These are phyloP conservation scores for Paracamarosporium sp. DNA, from an alignment of 2,329 filamentous ascomycete genomes.

Conservation along the genomic window DNA sequence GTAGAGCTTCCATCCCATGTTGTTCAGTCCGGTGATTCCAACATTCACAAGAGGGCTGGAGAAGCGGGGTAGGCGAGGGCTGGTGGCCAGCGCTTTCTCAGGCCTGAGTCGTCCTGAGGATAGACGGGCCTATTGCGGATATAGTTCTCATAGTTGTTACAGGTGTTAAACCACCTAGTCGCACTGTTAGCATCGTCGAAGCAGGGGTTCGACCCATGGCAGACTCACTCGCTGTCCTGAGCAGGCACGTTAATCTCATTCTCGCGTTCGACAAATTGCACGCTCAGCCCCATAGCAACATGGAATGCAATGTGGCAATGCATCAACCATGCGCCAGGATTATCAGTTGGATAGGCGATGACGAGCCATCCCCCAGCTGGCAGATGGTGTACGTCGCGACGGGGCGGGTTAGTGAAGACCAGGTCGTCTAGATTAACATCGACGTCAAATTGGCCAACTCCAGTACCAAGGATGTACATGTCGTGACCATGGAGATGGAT, in stretches of 20 bases:
- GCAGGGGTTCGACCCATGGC: not conserved
- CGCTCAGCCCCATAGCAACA: constrained; percentile 32
- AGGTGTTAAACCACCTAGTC: constrained; percentile 30
- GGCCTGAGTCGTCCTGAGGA: constrained; percentile 49
- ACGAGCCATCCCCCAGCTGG: constrained; percentile 51
- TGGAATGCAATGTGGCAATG: constrained; percentile 41
- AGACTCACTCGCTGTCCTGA: constrained; percentile 18
- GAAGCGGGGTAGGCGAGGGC: constrained; percentile 6
- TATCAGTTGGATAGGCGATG: constrained; percentile 58
- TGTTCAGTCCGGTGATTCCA: too few species aligned
- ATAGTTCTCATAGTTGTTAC: constrained; percentile 39
- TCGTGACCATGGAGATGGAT: constrained; percentile 42
- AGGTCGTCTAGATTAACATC: constrained; percentile 27
- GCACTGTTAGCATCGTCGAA: not conserved
- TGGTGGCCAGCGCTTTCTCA: constrained; percentile 42
- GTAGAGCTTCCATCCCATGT: too few species aligned
- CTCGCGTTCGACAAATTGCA: constrained; percentile 33
- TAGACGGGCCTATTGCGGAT: constrained; percentile 35
- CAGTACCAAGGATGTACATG: constrained; percentile 26
- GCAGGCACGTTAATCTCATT: constrained; percentile 27
- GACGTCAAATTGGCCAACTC: constrained; percentile 40
- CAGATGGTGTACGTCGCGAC: constrained; percentile 43
- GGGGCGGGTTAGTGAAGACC: constrained; percentile 42
- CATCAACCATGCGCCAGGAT: constrained; percentile 54
- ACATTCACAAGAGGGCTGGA: not conserved